These are phyloP conservation scores for Syncephalastrum racemosum DNA, from an alignment of 371 early-diverging fungal genomes.

Conservation along the genomic window DNA sequence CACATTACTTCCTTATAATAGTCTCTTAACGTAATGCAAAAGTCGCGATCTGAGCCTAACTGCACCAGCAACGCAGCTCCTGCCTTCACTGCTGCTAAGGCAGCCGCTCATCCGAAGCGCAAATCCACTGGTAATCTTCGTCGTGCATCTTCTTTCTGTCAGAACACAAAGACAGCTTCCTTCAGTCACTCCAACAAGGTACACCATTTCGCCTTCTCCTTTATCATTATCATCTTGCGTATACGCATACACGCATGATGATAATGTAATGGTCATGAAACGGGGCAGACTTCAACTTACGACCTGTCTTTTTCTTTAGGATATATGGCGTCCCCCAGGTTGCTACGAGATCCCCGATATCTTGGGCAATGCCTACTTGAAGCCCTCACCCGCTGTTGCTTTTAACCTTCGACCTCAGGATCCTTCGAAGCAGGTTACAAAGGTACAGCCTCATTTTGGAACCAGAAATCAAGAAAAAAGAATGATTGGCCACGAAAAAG, in stretches of 20 bases:
- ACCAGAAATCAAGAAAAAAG: neutral
- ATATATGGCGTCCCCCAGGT: conserved; percentile 33
- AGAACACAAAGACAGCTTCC: conserved; percentile 3
- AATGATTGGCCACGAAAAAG: neutral
- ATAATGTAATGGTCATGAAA: neutral
- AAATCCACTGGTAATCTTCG: conserved; percentile 50
- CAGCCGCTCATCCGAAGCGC: conserved; percentile 35
- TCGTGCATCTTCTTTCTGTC: conserved; percentile 29
- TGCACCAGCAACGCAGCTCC: conserved; percentile 26
- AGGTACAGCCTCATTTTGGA: conserved; percentile 22
- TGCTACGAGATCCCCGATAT: conserved; percentile 33
- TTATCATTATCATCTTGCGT: too few species aligned
- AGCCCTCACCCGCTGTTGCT: conserved; percentile 39
- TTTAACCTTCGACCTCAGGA: conserved; percentile 39
- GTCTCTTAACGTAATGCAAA: conserved; percentile 38
- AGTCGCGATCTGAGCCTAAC: conserved; percentile 45
- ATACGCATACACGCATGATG: too few species aligned
- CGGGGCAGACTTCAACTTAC: too few species aligned
- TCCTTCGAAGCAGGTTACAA: conserved; percentile 41
- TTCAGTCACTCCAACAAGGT: conserved; percentile 13
- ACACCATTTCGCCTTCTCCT: neutral
- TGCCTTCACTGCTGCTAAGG: conserved; percentile 11
- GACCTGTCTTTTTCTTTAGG: conserved; percentile 7
- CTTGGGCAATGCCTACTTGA: conserved; percentile 36
- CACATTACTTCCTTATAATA: conserved; percentile 1